These are phyloP conservation scores for Tolypocladium endophyticum DNA, from an alignment of 2,329 filamentous ascomycete genomes.

Conservation along the genomic window DNA sequence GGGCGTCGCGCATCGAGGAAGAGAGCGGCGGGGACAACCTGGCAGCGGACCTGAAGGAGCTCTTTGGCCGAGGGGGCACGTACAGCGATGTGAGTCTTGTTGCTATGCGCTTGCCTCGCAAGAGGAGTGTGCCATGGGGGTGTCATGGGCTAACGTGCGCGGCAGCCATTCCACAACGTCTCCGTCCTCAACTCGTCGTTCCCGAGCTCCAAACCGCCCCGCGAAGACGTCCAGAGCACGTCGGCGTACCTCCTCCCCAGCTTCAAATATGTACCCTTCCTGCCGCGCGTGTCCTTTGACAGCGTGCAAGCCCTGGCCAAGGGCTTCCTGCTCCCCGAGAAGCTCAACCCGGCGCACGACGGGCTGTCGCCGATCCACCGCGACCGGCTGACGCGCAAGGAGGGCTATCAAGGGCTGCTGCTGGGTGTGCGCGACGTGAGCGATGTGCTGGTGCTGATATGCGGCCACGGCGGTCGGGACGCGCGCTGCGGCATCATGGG, in stretches of 20 bases:
- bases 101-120: background rate
- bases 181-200: slow-evolving; percentile 71
- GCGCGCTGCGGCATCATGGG: slow-evolving; percentile 72
- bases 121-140: too few relatives aligned
- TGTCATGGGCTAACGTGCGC: too few relatives aligned
- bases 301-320: slow-evolving; percentile 47
- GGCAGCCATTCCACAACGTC: slow-evolving; percentile 73
- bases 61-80: slow-evolving; percentile 54
- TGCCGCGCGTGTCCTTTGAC: slow-evolving; percentile 52
- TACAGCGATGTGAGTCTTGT: slow-evolving; percentile 53
- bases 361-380: slow-evolving; percentile 46
- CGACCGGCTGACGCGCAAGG: slow-evolving; percentile 40
- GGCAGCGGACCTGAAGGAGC: slow-evolving; percentile 59
- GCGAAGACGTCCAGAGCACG: slow-evolving; percentile 36
- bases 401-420: slow-evolving; percentile 40
- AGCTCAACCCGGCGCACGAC: slow-evolving; percentile 51
- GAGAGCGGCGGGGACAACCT: slow-evolving; percentile 59
- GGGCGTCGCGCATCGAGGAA: slow-evolving; percentile 76
- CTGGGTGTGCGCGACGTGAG: slow-evolving; percentile 48
- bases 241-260: slow-evolving; percentile 72
- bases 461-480: slow-evolving; percentile 77
- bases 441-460: slow-evolving; percentile 72
- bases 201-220: slow-evolving; percentile 38
- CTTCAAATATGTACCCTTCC: slow-evolving; percentile 68
- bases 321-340: slow-evolving; percentile 54